Evolutionary conservation across 305 asterid genomes (phyloP).

Genomic region (Ilex paraguariensis): DNA sequence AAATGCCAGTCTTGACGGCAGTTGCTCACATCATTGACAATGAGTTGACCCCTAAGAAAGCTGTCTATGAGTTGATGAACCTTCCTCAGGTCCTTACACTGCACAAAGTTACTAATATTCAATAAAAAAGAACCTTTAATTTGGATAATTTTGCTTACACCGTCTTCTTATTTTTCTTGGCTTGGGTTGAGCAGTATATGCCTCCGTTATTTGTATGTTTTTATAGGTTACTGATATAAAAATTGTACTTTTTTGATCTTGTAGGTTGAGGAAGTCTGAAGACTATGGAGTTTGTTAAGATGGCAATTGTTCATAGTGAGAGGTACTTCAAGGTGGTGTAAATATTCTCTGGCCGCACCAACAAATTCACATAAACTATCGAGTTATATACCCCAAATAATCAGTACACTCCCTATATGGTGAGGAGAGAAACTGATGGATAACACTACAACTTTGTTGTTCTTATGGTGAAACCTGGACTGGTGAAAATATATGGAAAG

Average conservation of each 20-base stretch:
- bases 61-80: conserved; percentile 82
- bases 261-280: conserved; percentile 61
- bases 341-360: no score
- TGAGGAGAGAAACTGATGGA: no score
- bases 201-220: background rate
- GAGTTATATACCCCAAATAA: no score
- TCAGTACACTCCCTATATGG: no score
- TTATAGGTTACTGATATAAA: background rate
- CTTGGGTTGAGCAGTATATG: conserved; percentile 26
- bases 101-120: background rate
- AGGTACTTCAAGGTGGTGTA: no score
- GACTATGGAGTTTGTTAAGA: background rate
- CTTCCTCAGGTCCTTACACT: conserved; percentile 68
- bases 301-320: background rate
- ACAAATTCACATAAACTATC: no score
- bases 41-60: conserved; percentile 77
- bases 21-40: conserved; percentile 85
- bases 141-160: background rate
- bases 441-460: no score
- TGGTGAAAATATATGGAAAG: no score
- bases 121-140: background rate
- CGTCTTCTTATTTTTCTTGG: background rate
- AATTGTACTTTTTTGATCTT: conserved; percentile 1
- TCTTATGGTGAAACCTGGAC: no score
- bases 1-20: conserved; percentile 90